Conservation (phyloP, 768 basidiomycete genomes). For the Tylopilus sp. region DNA sequence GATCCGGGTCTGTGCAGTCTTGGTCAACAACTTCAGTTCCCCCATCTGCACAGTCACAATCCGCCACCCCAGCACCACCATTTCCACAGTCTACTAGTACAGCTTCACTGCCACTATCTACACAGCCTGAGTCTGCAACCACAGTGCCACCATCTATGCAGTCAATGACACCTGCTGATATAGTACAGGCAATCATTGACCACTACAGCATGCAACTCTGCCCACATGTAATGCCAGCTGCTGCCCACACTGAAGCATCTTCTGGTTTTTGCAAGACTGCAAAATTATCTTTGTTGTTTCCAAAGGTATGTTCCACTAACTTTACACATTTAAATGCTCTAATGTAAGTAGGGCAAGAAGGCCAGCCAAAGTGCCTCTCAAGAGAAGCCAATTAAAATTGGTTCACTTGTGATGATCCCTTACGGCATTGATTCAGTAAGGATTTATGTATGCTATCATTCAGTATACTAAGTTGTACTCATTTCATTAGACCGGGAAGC, state of each 20-base stretch:
- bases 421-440: background rate
- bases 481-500: background rate
- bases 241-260: background rate
- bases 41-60: background rate
- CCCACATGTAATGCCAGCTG: background rate
- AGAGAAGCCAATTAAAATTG: constrained; percentile 3
- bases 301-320: background rate
- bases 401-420: constrained; percentile 1
- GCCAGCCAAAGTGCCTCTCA: background rate
- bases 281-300: background rate
- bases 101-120: too few species aligned
- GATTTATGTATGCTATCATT: background rate
- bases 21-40: background rate
- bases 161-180: background rate
- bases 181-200: background rate
- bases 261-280: background rate
- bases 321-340: background rate
- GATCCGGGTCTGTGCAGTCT: too few species aligned
- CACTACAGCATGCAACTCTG: background rate
- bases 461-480: background rate
- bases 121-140: too few species aligned
- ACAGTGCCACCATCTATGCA: too few species aligned
- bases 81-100: too few species aligned
- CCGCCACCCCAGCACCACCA: background rate
- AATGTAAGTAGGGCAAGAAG: background rate